Evolutionary conservation across 495 filamentous ascomycete genomes (phyloP).

Genomic region (Filosporella fistucella): DNA sequence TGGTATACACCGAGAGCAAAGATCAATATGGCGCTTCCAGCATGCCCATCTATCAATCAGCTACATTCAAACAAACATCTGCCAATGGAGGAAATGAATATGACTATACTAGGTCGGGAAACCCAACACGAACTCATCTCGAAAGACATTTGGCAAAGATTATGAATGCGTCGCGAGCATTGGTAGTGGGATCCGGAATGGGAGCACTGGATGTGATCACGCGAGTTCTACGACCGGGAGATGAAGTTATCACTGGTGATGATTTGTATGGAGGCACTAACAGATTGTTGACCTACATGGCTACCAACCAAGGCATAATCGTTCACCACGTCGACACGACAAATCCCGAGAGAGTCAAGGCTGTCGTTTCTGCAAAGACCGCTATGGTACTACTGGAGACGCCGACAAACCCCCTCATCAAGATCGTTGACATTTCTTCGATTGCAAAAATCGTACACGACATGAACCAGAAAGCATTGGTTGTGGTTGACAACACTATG

Average conservation of each 20-base stretch:
- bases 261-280: slow-evolving; percentile 97
- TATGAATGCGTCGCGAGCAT: slow-evolving; percentile 86
- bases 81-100: slow-evolving; percentile 72
- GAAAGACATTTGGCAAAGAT: slow-evolving; percentile 98
- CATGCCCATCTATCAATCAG: slow-evolving; percentile 96
- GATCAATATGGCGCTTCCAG: slow-evolving; percentile 96
- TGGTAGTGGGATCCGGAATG: slow-evolving; percentile 96
- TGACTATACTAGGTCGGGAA: slow-evolving; percentile 96
- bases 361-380: slow-evolving; percentile 72
- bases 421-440: slow-evolving; percentile 84
- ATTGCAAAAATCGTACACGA: slow-evolving; percentile 74
- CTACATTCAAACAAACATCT: slow-evolving; percentile 94
- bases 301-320: slow-evolving; percentile 69
- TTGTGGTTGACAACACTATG: slow-evolving; percentile 98
- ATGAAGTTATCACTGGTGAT: slow-evolving; percentile 95
- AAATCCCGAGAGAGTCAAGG: slow-evolving; percentile 56
- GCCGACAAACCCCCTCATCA: slow-evolving; percentile 96
- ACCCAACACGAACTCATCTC: slow-evolving; percentile 92
- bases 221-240: slow-evolving; percentile 85
- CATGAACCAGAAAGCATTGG: slow-evolving; percentile 73
- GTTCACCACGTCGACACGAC: slow-evolving; percentile 98
- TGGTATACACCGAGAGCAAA: slow-evolving; percentile 91
- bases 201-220: slow-evolving; percentile 95
- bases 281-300: slow-evolving; percentile 85
- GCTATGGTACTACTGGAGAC: slow-evolving; percentile 96